phyloP scores from a whole-genome alignment of 768 basidiomycete species.

The Termitomyces heimii region DNA sequence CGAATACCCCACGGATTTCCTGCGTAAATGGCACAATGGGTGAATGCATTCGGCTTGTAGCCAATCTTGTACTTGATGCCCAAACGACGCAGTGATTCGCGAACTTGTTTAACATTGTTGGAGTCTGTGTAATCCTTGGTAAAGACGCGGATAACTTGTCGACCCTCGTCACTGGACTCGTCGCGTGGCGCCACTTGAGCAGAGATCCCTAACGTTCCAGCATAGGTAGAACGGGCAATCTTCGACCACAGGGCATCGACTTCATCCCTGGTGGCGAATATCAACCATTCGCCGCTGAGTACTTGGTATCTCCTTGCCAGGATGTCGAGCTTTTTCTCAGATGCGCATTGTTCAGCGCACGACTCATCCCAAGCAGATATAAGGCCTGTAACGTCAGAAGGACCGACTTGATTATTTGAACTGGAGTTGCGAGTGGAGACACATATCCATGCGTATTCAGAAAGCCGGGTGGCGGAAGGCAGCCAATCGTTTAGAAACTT shows the following conservation, averaged over 20 bases:
- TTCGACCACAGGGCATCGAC: conserved; percentile 12
- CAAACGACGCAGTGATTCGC: conserved; percentile 10
- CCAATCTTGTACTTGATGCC: conserved; percentile 11
- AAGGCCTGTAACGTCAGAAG: conserved; percentile 1
- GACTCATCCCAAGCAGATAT: conserved; percentile 2
- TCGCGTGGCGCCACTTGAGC: conserved; percentile 12
- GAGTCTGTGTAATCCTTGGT: conserved; percentile 12
- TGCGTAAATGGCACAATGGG: conserved; percentile 2
- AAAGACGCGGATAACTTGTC: conserved; percentile 12
- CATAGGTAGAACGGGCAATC: conserved; percentile 10
- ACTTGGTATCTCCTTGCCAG: conserved; percentile 6
- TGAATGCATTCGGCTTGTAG: conserved; percentile 16
- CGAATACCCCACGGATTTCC: not conserved
- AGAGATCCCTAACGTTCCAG: conserved; percentile 8
- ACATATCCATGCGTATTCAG: conserved; percentile 5
- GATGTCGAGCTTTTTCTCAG: conserved; percentile 2
- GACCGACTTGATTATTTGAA: not conserved
- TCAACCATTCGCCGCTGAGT: conserved; percentile 13
- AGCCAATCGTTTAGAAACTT: conserved; percentile 2
- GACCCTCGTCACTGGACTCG: not conserved
- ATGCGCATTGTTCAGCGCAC: conserved; percentile 1
- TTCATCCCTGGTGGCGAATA: conserved; percentile 1
- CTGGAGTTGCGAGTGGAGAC: not conserved
- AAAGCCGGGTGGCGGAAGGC: conserved; percentile 6
- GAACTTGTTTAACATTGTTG: conserved; percentile 8